Evolutionary conservation across 2,329 filamentous ascomycete genomes (phyloP).

Genomic region (Trichoderma oligosporum): DNA sequence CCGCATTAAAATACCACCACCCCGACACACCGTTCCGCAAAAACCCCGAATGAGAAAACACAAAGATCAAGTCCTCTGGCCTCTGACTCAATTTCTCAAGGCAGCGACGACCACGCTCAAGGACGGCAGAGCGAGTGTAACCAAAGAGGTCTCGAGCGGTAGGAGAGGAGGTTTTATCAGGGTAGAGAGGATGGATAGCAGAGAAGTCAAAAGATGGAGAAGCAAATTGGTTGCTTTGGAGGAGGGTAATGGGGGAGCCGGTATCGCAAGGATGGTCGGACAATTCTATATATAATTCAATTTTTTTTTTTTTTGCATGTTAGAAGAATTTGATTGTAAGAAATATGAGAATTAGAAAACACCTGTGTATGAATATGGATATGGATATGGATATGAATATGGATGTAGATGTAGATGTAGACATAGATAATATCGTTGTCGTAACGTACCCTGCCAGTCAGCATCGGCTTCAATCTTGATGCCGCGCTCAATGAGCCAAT

Average conservation of each 20-base stretch:
- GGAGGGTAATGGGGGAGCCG: slow-evolving; percentile 44
- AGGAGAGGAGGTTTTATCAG: slow-evolving; percentile 56
- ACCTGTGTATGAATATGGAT: neutral
- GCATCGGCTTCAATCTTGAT: slow-evolving; percentile 55
- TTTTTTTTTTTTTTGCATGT: no score
- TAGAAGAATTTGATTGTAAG: neutral
- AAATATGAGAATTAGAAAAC: neutral
- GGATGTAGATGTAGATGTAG: neutral
- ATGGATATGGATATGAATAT: neutral
- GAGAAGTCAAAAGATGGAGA: slow-evolving; percentile 48
- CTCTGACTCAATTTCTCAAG: slow-evolving; percentile 49
- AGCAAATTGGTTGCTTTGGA: slow-evolving; percentile 49
- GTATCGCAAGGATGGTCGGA: slow-evolving; percentile 58
- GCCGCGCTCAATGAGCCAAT: slow-evolving; percentile 54
- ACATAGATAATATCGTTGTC: no score
- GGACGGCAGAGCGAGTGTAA: slow-evolving; percentile 49
- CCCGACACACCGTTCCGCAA: slow-evolving; percentile 55
- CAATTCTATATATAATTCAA: slow-evolving; percentile 47
- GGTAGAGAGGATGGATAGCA: slow-evolving; percentile 55
- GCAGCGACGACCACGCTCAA: slow-evolving; percentile 51
- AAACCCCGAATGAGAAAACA: slow-evolving; percentile 64
- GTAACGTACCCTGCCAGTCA: slow-evolving; percentile 58
- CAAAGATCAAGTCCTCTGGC: slow-evolving; percentile 58
- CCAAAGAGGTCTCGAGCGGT: slow-evolving; percentile 44
- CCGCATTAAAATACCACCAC: slow-evolving; percentile 56